phyloP scores from a whole-genome alignment of 2,329 filamentous ascomycete genomes.

The Hymenoscyphus albidus region DNA sequence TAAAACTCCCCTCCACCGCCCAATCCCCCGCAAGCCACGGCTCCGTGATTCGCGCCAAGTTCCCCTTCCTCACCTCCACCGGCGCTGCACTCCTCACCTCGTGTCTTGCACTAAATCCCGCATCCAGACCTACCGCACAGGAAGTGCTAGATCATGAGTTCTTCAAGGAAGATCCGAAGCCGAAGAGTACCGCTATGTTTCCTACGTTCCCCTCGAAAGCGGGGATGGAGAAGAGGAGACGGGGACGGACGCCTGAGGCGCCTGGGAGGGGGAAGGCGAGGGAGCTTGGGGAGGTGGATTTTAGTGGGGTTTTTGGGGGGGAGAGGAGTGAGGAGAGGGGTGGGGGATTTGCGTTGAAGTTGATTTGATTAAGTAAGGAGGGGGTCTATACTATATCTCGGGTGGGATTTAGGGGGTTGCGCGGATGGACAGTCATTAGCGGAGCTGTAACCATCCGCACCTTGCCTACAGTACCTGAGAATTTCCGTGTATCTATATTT shows the following conservation, averaged over 20 bases:
- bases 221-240: slow-evolving; percentile 76
- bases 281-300: slow-evolving; percentile 55
- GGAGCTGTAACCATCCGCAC: too few species aligned
- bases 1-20: slow-evolving; percentile 58
- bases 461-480: too few species aligned
- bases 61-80: slow-evolving; percentile 74
- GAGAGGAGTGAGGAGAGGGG: slow-evolving; percentile 58
- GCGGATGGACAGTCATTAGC: too few species aligned
- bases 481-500: too few species aligned
- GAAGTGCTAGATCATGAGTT: slow-evolving; percentile 78
- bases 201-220: slow-evolving; percentile 96
- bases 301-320: slow-evolving; percentile 65
- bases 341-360: slow-evolving; percentile 62
- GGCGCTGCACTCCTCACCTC: slow-evolving; percentile 66
- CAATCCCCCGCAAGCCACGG: slow-evolving; percentile 38
- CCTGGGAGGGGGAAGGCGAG: slow-evolving; percentile 68
- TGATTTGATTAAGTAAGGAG: slow-evolving; percentile 42
- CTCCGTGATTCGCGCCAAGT: slow-evolving; percentile 67
- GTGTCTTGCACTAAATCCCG: slow-evolving; percentile 73
- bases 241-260: slow-evolving; percentile 73
- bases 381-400: too few species aligned
- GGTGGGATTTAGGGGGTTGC: too few species aligned
- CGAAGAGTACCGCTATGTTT: slow-evolving; percentile 89
- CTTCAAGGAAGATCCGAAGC: slow-evolving; percentile 83
- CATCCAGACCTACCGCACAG: slow-evolving; percentile 62